Base-by-base conservation (phyloP, 805 yeast genomes). In the Vanderwaltozyma tropicalis region DNA sequence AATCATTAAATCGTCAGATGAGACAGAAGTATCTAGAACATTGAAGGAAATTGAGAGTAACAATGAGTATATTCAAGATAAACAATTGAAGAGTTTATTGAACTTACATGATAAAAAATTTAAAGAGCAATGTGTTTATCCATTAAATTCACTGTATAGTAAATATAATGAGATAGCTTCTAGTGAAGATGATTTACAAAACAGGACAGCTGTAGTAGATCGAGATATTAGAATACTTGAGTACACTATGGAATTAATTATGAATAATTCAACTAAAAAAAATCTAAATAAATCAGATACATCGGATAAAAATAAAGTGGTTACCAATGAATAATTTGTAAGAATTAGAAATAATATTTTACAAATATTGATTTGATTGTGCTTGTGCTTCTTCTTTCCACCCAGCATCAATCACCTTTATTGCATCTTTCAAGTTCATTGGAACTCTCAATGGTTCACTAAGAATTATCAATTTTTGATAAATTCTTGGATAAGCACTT, bases 321-420 rank as follows among this genome's bases (percentile, higher is more conserved):
- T n/a, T n/a, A n/a, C n/a, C n/a, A n/a, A n/a, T n/a, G n/a, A n/a
- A n/a, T n/a, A n/a, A 24, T 24, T 10, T 11, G 12, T 24, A 24
- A 24, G 9, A 11, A 24, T 11, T 8, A 11, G 4, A 7, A 24
- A 8, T 10, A 8, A 8, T 24, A 24, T 24, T n/a, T n/a, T n/a
- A n/a, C n/a, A n/a, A n/a, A n/a, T n/a, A n/a, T n/a, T n/a, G n/a
- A n/a, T n/a, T n/a, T n/a, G n/a, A n/a, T n/a, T n/a, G n/a, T n/a
- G n/a, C n/a, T n/a, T n/a, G n/a, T n/a, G n/a, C 13, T n/a, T 28
- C 30, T 6, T 5, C 8, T 14, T 28, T 69, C 96, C 96, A 88
- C 14, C 96, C 96, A 5, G 80, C 74, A 49, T 83, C 78, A 30
- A 88, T 70, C 19, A 87, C 72, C 45, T 71, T 71, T 37, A 85